These are phyloP conservation scores for Talaromyces ruber DNA, from an alignment of 495 filamentous ascomycete genomes.

Conservation along the genomic window DNA sequence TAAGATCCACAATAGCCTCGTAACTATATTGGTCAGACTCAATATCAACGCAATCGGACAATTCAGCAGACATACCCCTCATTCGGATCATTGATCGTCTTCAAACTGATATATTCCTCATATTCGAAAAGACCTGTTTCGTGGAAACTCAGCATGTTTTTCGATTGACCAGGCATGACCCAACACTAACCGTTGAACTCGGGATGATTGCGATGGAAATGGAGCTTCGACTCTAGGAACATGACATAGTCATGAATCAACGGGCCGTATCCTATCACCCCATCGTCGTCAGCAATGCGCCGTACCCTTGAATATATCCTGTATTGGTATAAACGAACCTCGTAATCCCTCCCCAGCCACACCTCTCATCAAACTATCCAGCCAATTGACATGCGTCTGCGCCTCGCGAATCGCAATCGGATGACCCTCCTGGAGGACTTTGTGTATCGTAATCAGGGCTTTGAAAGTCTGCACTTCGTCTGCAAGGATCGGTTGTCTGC, in stretches of 20 bases:
- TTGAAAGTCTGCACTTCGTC: constrained; percentile 95
- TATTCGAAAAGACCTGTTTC: constrained; percentile 77
- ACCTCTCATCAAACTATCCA: constrained; percentile 84
- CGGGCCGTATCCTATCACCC: constrained; percentile 66
- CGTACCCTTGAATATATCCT: background rate
- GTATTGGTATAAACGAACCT: constrained; percentile 32
- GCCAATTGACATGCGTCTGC: constrained; percentile 79
- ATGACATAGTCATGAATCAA: constrained; percentile 93
- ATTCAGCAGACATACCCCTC: constrained; percentile 52
- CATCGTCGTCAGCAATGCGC: background rate
- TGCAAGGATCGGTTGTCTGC: constrained; percentile 85
- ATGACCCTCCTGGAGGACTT: constrained; percentile 94
- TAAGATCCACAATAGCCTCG: constrained; percentile 92
- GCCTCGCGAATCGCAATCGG: constrained; percentile 81
- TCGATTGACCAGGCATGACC: background rate
- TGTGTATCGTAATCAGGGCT: constrained; percentile 85
- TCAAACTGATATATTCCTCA: constrained; percentile 96
- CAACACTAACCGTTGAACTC: constrained; percentile 83
- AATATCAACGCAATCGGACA: background rate
- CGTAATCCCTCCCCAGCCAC: constrained; percentile 78
- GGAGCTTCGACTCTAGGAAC: constrained; percentile 85
- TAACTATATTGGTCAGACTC: constrained; percentile 48
- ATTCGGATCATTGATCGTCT: constrained; percentile 96
- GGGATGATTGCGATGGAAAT: constrained; percentile 90
- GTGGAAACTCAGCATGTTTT: background rate